Evolutionary conservation across 2,329 filamentous ascomycete genomes (phyloP).

Genomic region (Phialocephala subalpina): DNA sequence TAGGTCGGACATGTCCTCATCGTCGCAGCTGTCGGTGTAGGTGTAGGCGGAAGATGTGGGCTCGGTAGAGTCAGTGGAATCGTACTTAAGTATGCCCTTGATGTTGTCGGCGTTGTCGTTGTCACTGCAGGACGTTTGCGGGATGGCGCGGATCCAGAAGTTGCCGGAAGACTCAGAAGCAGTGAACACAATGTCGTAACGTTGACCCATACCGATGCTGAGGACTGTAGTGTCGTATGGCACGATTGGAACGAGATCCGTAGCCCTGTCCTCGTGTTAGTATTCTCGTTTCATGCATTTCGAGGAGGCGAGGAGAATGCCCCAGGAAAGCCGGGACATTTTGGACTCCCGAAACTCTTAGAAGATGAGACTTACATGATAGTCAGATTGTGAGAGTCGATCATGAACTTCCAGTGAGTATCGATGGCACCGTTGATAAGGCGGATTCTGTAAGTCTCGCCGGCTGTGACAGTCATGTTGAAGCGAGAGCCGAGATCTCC

Average conservation of each 20-base stretch:
- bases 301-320: too few relatives aligned
- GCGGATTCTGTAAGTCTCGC: conserved; percentile 53
- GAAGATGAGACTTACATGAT: conserved; percentile 52
- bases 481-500: conserved; percentile 35
- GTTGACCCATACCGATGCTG: conserved; percentile 55
- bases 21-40: conserved; percentile 40
- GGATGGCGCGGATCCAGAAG: conserved; percentile 67
- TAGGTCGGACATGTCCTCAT: conserved; percentile 40
- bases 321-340: too few relatives aligned
- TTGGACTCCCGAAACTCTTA: neutral
- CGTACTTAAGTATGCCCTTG: conserved; percentile 56
- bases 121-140: conserved; percentile 63
- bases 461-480: conserved; percentile 47
- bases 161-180: conserved; percentile 54
- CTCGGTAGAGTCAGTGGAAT: conserved; percentile 53
- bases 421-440: conserved; percentile 50
- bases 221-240: conserved; percentile 59
- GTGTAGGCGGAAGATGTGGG: conserved; percentile 39
- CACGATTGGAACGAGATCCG: conserved; percentile 62
- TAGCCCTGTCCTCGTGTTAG: neutral
- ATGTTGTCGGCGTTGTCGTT: conserved; percentile 59
- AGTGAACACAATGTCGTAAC: conserved; percentile 52
- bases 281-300: too few relatives aligned
- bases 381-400: conserved; percentile 62
- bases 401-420: conserved; percentile 49